Evolutionary conservation across 2,329 filamentous ascomycete genomes (phyloP).

Genomic region (Pleoardoris graminearum): DNA sequence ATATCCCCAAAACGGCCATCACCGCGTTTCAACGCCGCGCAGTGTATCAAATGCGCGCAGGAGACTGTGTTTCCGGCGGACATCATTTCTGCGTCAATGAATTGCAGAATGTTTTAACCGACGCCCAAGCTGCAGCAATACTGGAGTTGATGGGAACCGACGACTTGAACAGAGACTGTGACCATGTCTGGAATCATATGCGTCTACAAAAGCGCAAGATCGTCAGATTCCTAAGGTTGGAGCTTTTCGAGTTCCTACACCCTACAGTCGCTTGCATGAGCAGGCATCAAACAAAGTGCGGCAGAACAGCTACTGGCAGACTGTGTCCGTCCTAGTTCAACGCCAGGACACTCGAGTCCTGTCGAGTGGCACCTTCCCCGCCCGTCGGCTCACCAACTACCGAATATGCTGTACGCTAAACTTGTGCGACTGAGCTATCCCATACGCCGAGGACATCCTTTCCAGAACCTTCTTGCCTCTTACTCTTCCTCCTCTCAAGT

Average conservation of each 20-base stretch:
- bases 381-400: background rate
- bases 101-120: background rate
- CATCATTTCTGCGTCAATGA: too few relatives aligned
- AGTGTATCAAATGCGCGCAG: constrained; percentile 7
- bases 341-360: background rate
- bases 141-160: too few relatives aligned
- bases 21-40: constrained; percentile 10
- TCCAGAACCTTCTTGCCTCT: constrained; percentile 35
- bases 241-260: background rate
- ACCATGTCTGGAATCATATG: too few relatives aligned
- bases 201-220: background rate
- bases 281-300: background rate
- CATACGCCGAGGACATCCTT: constrained; percentile 51
- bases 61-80: too few relatives aligned
- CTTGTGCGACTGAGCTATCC: constrained; percentile 25
- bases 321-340: background rate
- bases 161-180: too few relatives aligned
- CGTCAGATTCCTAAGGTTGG: background rate
- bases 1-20: background rate
- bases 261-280: too few relatives aligned
- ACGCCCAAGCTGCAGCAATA: background rate
- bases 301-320: background rate
- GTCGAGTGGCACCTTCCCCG: too few relatives aligned
- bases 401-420: background rate
- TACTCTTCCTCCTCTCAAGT: constrained; percentile 43